Evolutionary conservation across 805 yeast species (phyloP).

Genomic region (Suhomyces sp.): DNA sequence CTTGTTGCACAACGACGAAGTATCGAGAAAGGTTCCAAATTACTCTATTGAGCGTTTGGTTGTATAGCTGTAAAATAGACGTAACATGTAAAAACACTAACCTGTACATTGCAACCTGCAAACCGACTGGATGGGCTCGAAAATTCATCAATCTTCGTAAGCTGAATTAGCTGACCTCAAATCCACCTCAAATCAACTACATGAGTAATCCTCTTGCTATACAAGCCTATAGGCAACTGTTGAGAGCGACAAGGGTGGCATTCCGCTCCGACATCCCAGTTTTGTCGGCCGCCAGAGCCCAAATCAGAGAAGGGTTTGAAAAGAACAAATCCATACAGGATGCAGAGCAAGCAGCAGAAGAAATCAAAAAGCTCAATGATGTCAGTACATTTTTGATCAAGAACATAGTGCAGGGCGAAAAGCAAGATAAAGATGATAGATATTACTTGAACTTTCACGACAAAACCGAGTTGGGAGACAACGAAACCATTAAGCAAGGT

Average conservation of each 20-base stretch:
- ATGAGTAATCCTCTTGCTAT: conserved; percentile 2
- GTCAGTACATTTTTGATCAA: conserved; percentile 65
- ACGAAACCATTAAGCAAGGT: conserved; percentile 65
- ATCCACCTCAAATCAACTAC: not conserved
- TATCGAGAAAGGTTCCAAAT: conserved; percentile 46
- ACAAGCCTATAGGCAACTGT: conserved; percentile 59
- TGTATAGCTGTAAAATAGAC: conserved; percentile 17
- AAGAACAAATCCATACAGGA: conserved; percentile 20
- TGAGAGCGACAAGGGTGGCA: conserved; percentile 63
- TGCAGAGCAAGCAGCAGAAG: conserved; percentile 30
- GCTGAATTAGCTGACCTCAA: not conserved
- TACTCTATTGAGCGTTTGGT: conserved; percentile 53
- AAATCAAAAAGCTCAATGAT: conserved; percentile 56
- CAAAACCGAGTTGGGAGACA: conserved; percentile 87
- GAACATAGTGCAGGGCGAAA: conserved; percentile 85
- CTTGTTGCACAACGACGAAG: conserved; percentile 24
- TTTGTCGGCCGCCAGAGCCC: conserved; percentile 55
- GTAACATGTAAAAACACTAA: not conserved
- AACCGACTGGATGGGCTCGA: not conserved
- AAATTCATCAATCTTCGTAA: not conserved
- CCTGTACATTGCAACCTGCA: not conserved
- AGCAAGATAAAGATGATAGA: conserved; percentile 42
- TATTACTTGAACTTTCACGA: conserved; percentile 68
- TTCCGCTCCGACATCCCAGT: conserved; percentile 51
- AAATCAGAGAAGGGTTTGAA: conserved; percentile 55